Base-by-base conservation (phyloP, 768 basidiomycete species). In the Suillus subalutaceus region DNA sequence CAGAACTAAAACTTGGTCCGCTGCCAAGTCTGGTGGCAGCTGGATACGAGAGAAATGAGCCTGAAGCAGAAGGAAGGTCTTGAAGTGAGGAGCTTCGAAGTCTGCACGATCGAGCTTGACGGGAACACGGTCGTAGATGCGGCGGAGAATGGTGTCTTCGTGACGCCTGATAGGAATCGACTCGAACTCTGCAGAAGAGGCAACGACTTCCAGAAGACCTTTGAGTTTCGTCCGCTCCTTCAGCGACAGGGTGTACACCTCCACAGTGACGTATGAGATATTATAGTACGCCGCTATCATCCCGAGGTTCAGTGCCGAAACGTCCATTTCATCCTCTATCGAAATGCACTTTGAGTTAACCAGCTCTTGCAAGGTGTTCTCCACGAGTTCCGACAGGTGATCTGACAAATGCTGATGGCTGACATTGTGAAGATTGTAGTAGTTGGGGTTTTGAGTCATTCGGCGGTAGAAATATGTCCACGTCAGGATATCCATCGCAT, bases 391-490 rank as follows among this genome's bases (percentile, higher is more conserved):
- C 1, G 96, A 98, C 6, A 99, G 82, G 74, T 98, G 96, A 68
- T 99, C 97, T 0, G 96, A 97, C 15, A 99, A 83, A 74, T 97
- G 94, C 57, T 96, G 93, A 73, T 98, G 96, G 70, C 90, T 95
- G 75, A 97, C 96, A 66, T 95, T 96, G 82, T 96, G 92, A 18
- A 96, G 81, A 68, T 95, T 94, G 81, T 96, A 96, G 77, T 94
- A 96, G 72, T 96, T 95, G 0, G 97, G 96, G 68, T 99, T 99
- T 75, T 98, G 95, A 0, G 95, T 96, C 90, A 99, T 93, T 16
- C 97, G 88, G 55, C 97, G 88, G 78, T 99, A 99, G 83, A 98
- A 94, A 83, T 92, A 97, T 13, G 96, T 96, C 97, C 97, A 99
- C 0, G 97, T 99, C 72, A 97, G 82, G 75, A 97, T 97, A 78